Base-by-base conservation (phyloP, 164 flowering plant genomes). In the Nymphaea thermarum region DNA sequence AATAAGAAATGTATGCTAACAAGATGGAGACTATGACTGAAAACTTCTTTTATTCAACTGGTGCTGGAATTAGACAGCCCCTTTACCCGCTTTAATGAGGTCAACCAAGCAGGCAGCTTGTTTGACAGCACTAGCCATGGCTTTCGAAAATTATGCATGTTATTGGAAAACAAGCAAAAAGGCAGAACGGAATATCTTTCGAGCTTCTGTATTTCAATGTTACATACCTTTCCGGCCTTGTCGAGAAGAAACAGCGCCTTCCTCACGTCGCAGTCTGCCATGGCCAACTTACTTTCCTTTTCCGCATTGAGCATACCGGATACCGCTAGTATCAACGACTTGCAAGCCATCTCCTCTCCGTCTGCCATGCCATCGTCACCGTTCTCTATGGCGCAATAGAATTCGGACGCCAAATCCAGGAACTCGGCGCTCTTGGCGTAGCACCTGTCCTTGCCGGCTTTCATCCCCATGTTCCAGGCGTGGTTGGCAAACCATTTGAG, bases 391-490 rank as follows among this genome's bases (percentile, higher is more conserved):
- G 72, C 73, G 68, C 79, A 72, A 61, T 84, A 88, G 72, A 91
- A 94, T 43, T 82, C 94, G 5, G 96, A 79, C 43, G 93, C 95
- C 78, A 88, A 66, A 73, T 72, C 83, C 36, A 86, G 76, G 68
- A 88, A 88, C 66, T 88, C 88, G 36, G 88, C 82, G 76, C 84
- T 86, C 25, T 84, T 4, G 8, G 77, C 85, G 66, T 77, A 88
- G 14, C 83, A 80, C 67, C 77, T 81, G 57, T 78, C 87, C 73
- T 73, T 83, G 66, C 94, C 96, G 43, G 78, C 78, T 73, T 67
- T 80, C 55, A 82, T 75, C 65, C 97, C 98, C 61, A 80, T 62
- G 76, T 94, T 94, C 96, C 96, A 94, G 25, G 95, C 77, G 74
- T 80, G 81, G 65, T 78, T 82, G 0, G 95, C 90, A 74, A 94